Conservation (phyloP, 441 rosid genomes). For the Bruguiera hainesii region DNA sequence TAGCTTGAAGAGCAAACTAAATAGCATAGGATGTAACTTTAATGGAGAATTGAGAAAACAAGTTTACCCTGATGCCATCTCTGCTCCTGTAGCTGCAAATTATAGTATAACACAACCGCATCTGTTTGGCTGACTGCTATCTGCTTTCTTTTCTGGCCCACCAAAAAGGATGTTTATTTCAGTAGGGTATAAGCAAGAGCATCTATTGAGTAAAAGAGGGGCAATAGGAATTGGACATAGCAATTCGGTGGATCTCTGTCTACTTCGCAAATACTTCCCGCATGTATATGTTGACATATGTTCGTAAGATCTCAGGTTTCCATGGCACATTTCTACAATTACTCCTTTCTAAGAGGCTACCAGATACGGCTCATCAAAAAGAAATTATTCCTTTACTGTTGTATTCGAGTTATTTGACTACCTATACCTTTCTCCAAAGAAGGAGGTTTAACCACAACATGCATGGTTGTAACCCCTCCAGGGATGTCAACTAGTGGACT, state of each 20-base stretch:
- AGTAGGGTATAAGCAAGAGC: conserved; percentile 7
- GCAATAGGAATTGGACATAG: conserved; percentile 18
- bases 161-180: conserved; percentile 13
- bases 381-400: neutral
- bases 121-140: conserved; percentile 57
- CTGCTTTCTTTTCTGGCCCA: conserved; percentile 68
- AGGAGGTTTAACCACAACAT: conserved; percentile 87
- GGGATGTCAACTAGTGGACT: conserved; percentile 79
- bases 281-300: conserved; percentile 1
- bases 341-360: neutral
- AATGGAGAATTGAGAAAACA: conserved; percentile 9
- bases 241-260: conserved; percentile 11
- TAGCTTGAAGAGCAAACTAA: conserved; percentile 2
- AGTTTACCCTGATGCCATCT: conserved; percentile 27
- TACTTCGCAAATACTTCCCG: conserved; percentile 16
- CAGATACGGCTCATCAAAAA: conserved; percentile 9
- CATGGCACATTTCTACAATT: neutral
- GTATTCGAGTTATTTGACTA: neutral
- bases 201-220: neutral
- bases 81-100: conserved; percentile 21
- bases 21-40: neutral
- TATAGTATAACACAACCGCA: conserved; percentile 81
- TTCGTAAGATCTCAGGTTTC: neutral
- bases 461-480: conserved; percentile 93
- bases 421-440: conserved; percentile 58